Base-by-base conservation (phyloP, 2,329 filamentous ascomycete genomes). In the Penicillium janthinellum region DNA sequence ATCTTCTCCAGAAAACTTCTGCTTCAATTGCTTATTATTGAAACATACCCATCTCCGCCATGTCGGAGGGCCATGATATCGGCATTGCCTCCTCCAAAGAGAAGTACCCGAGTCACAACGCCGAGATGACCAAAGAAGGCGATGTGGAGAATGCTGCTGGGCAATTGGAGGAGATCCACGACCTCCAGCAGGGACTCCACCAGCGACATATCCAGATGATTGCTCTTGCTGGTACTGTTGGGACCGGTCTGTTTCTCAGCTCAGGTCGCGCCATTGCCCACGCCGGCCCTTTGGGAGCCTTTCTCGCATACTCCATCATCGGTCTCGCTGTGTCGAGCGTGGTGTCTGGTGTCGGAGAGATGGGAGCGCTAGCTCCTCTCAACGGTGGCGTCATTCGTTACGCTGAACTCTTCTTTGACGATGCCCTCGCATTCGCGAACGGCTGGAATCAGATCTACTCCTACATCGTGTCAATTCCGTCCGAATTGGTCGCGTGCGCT, bases 401-500 rank as follows among this genome's bases (percentile, higher is more conserved):
- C 51, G 67, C 71, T 2, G 73, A 73, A 47, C 61, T 71, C 41
- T 78, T 77, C 57, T 70, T 74, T 15, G 76, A 79, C 45, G 74
- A 73, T 10, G 74, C 77, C 0, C 64, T 78, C 1, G 61, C 68
- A 4, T 73, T 73, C 20, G 71, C 71, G 45, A 68, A 70, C 45
- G 77, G 77, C n/a, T 79, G 76, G 72, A 79, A 78, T 53, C 66
- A 73, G 56, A 69, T 75, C 31, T 72, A 76, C 60, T 67, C 66
- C 5, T 70, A 69, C 57, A 64, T 72, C 20, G 73, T 75, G 4
- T 70, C 68, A 7, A 75, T 75, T 11, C 72, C 72, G 0, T 60
- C 71, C 3, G 74, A 76, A 47, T 64, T 73, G n/a, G 67, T 71
- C 14, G 74, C 73, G 0, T 68, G 72, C 1, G 69, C 73, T 5